Evolutionary conservation across 2,329 filamentous ascomycete genomes (phyloP).

Genomic region (Clarireedia paspali): DNA sequence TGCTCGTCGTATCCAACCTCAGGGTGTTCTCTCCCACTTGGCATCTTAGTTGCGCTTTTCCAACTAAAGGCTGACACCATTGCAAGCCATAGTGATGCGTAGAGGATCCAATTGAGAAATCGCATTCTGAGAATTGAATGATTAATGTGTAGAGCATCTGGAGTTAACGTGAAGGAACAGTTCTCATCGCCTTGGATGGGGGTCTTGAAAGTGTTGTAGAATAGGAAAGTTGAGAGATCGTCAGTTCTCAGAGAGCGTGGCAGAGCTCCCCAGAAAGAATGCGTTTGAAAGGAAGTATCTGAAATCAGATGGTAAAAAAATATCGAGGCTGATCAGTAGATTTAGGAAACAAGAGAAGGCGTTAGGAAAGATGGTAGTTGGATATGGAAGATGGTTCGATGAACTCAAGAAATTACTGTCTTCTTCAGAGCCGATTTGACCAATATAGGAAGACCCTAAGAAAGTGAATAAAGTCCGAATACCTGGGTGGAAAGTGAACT

Average conservation of each 20-base stretch:
- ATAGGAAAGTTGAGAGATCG: background rate
- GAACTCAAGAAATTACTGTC: background rate
- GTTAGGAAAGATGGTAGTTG: background rate
- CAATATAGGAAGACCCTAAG: background rate
- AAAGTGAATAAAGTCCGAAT: background rate
- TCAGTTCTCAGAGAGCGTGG: background rate
- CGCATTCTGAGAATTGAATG: background rate
- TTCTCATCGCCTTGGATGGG: too few relatives aligned
- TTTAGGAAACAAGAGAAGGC: background rate
- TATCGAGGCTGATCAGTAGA: background rate
- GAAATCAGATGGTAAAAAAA: background rate
- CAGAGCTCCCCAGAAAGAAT: background rate
- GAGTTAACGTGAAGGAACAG: too few relatives aligned
- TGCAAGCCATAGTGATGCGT: background rate
- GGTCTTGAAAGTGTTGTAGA: too few relatives aligned
- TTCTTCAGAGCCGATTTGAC: background rate
- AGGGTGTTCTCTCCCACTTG: background rate
- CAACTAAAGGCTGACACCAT: conserved; percentile 3
- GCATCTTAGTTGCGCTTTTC: background rate
- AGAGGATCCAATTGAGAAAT: background rate
- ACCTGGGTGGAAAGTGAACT: background rate
- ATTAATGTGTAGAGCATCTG: background rate
- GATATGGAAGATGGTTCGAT: background rate
- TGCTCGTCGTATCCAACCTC: background rate
- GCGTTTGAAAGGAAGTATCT: background rate